These are phyloP conservation scores for Monosporascus cannonballus DNA, from an alignment of 2,329 filamentous ascomycete genomes.

Conservation along the genomic window DNA sequence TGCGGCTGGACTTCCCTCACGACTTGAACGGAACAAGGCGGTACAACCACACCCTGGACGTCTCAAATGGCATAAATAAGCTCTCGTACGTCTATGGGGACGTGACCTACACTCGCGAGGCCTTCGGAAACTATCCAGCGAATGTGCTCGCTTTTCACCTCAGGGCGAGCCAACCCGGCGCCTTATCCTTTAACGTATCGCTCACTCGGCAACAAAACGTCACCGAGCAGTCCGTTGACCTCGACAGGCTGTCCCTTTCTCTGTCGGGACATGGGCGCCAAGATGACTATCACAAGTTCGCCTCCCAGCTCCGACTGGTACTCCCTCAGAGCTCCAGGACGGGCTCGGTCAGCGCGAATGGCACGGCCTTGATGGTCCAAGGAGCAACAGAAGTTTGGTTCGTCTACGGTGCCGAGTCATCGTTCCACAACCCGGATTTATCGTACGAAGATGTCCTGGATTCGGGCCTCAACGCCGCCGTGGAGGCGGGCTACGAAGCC, in stretches of 20 bases:
- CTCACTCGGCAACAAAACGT: conserved; percentile 1
- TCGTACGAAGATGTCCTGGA: background rate
- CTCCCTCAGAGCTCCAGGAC: background rate
- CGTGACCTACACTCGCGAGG: conserved; percentile 23
- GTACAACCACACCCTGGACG: conserved; percentile 30
- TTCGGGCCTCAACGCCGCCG: background rate
- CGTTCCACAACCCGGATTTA: conserved; percentile 1
- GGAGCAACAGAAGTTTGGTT: background rate
- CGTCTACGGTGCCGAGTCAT: conserved; percentile 1
- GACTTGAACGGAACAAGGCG: conserved; percentile 8
- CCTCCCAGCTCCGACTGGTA: background rate
- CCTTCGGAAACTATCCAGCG: conserved; percentile 29
- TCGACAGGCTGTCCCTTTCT: background rate
- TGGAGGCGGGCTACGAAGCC: background rate
- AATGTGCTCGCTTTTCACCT: conserved; percentile 27
- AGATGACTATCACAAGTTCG: background rate
- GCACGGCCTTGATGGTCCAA: background rate
- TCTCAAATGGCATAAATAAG: conserved; percentile 22
- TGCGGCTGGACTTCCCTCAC: conserved; percentile 27
- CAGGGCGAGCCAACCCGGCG: background rate
- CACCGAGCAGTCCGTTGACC: background rate
- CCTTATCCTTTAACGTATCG: conserved; percentile 1
- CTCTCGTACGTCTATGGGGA: conserved; percentile 28
- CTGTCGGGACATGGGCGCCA: background rate
- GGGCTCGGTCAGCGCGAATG: background rate